Conservation (phyloP, 768 basidiomycete genomes). For the Tremella yokohamensis region DNA sequence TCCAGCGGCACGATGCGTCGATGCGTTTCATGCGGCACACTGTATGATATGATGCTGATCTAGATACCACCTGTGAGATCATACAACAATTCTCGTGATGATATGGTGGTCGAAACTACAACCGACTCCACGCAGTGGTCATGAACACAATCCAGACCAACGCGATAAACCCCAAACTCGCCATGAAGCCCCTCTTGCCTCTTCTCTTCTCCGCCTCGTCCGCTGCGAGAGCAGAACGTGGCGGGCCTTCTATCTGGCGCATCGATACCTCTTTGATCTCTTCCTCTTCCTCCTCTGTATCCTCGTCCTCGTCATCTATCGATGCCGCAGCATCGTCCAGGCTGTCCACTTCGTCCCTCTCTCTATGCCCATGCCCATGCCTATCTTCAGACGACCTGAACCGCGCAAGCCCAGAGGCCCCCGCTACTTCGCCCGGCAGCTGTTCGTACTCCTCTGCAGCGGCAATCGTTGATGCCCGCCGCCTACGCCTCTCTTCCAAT, state of each 20-base stretch:
- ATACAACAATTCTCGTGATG: too few relatives aligned
- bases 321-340: not conserved
- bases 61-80: too few relatives aligned
- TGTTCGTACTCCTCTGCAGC: slow-evolving; percentile 12
- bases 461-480: not conserved
- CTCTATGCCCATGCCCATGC: not conserved
- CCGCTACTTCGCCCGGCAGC: slow-evolving; percentile 16
- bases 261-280: not conserved
- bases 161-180: slow-evolving; percentile 18
- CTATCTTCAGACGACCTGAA: not conserved
- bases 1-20: too few relatives aligned
- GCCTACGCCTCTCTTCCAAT: slow-evolving; percentile 7
- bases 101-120: too few relatives aligned
- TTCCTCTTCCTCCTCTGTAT: not conserved
- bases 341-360: not conserved
- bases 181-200: slow-evolving; percentile 5
- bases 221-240: slow-evolving; percentile 10
- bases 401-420: slow-evolving; percentile 8
- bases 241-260: not conserved
- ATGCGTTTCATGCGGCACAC: too few relatives aligned
- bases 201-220: slow-evolving; percentile 11
- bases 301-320: not conserved
- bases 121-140: slow-evolving; percentile 11
- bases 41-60: too few relatives aligned
- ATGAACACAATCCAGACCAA: slow-evolving; percentile 27